Conservation (phyloP, 768 basidiomycete genomes). For the Gloeostereum incarnatum region DNA sequence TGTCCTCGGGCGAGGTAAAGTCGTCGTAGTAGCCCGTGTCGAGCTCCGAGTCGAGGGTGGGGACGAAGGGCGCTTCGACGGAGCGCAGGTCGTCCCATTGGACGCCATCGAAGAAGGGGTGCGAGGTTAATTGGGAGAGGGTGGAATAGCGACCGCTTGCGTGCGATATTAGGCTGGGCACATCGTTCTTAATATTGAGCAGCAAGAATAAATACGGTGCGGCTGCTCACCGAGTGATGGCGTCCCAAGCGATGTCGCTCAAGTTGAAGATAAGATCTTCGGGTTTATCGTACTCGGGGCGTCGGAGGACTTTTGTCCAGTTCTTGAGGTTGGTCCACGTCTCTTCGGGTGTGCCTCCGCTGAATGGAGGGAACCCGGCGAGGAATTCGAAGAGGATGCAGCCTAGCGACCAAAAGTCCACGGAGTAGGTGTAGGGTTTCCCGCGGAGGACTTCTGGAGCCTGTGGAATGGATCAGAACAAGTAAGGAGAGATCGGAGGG, state of each 20-base stretch:
- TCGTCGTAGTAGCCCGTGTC: slow-evolving; percentile 96
- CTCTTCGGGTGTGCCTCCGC: slow-evolving; percentile 90
- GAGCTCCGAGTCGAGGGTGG: slow-evolving; percentile 86
- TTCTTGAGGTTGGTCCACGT: slow-evolving; percentile 99
- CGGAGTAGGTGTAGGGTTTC: slow-evolving; percentile 91
- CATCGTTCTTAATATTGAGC: no score
- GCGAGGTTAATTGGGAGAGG: slow-evolving; percentile 58
- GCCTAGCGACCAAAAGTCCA: slow-evolving; percentile 97
- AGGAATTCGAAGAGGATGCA: slow-evolving; percentile 98
- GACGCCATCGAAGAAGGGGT: slow-evolving; percentile 75
- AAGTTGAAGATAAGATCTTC: slow-evolving; percentile 98
- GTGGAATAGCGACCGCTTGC: slow-evolving; percentile 72
- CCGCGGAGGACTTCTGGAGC: slow-evolving; percentile 89
- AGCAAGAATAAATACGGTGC: background rate
- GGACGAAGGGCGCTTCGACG: slow-evolving; percentile 83
- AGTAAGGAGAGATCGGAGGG: background rate
- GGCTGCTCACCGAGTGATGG: slow-evolving; percentile 72
- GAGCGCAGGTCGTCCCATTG: slow-evolving; percentile 77
- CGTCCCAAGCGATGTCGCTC: slow-evolving; percentile 89
- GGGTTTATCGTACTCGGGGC: slow-evolving; percentile 92
- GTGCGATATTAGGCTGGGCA: slow-evolving; percentile 73
- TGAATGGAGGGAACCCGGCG: slow-evolving; percentile 97
- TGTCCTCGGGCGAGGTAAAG: slow-evolving; percentile 81
- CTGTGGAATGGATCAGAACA: slow-evolving; percentile 15
- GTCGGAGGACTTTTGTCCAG: slow-evolving; percentile 86